Evolutionary conservation across 1,284 basidiomycete species (phyloP).

Genomic region (Takashimella tepidaria): DNA sequence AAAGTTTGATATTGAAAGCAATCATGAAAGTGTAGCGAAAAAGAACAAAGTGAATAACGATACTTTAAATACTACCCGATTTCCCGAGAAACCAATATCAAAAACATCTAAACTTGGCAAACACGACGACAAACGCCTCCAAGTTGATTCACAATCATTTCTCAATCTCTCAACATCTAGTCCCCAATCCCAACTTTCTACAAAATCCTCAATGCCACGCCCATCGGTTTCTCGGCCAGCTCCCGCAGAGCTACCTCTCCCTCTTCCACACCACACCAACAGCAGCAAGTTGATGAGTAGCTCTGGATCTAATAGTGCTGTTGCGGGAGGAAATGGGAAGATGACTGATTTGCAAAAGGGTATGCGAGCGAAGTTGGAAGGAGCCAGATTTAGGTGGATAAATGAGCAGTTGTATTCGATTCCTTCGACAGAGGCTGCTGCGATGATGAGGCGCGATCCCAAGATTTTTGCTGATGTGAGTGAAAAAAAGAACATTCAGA

Average conservation of each 20-base stretch:
- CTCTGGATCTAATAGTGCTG: conserved; percentile 5
- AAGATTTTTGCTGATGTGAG: conserved; percentile 69
- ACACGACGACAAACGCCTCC: background rate
- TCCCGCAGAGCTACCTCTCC: conserved; percentile 27
- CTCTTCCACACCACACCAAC: no score
- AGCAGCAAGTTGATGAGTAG: conserved; percentile 1
- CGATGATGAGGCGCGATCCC: conserved; percentile 76
- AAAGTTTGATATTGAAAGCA: background rate
- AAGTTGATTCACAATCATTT: background rate
- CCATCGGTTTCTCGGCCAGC: conserved; percentile 2
- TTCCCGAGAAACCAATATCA: no score
- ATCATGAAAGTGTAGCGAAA: no score
- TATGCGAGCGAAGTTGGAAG: conserved; percentile 72
- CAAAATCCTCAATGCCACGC: background rate
- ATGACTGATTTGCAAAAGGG: conserved; percentile 67
- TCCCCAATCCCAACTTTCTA: background rate
- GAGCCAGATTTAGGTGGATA: conserved; percentile 80
- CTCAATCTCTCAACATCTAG: background rate
- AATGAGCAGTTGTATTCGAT: conserved; percentile 85
- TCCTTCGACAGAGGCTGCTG: conserved; percentile 63
- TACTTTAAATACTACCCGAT: background rate
- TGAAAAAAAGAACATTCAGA: background rate
- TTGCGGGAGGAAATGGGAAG: conserved; percentile 29
- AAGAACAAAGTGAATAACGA: background rate
- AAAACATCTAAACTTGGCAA: no score